Percentiles rank a stretch among this genome's conserved stretches.
Conservation (phyloP, 169 alveolate species). For the Besnoitia besnoiti region DNA sequence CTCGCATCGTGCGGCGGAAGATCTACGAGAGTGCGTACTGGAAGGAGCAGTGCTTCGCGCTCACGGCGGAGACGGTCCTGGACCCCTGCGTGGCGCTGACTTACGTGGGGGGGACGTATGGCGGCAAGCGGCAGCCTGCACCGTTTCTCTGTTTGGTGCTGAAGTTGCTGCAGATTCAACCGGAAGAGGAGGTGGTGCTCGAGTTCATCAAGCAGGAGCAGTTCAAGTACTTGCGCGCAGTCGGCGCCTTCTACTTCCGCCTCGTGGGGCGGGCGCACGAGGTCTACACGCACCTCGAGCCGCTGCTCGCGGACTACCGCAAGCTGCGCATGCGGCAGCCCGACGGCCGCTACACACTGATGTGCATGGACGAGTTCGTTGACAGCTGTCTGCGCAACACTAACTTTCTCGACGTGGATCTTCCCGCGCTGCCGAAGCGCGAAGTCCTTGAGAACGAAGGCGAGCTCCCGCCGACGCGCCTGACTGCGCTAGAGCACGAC, state of each 20-base stretch:
- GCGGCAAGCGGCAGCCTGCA: conserved; percentile 95
- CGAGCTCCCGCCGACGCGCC: conserved; percentile 71
- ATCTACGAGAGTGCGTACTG: conserved; percentile 85
- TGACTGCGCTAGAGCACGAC: conserved; percentile 37
- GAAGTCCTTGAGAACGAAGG: conserved; percentile 86
- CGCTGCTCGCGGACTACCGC: conserved; percentile 94
- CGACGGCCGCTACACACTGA: conserved; percentile 85
- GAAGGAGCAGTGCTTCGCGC: conserved; percentile 91
- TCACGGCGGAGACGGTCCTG: conserved; percentile 91
- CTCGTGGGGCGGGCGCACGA: conserved; percentile 80
- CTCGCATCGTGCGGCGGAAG: conserved; percentile 86
- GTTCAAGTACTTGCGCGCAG: conserved; percentile 95
- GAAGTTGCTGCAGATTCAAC: conserved; percentile 96
- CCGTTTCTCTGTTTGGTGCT: conserved; percentile 94
- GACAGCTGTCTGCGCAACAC: conserved; percentile 92
- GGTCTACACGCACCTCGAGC: conserved; percentile 89
- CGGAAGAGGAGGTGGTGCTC: conserved; percentile 92
- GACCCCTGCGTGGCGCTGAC: conserved; percentile 94
- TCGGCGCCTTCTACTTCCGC: conserved; percentile 94
- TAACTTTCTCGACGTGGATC: conserved; percentile 89
- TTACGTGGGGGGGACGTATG: conserved; percentile 97
- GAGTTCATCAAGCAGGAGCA: conserved; percentile 95
- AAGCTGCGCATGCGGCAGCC: conserved; percentile 90
- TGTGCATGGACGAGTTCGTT: conserved; percentile 96
- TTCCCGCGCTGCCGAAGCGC: conserved; percentile 94